Conservation (phyloP, 2,329 filamentous ascomycete genomes). For the Zymoseptoria brevis region DNA sequence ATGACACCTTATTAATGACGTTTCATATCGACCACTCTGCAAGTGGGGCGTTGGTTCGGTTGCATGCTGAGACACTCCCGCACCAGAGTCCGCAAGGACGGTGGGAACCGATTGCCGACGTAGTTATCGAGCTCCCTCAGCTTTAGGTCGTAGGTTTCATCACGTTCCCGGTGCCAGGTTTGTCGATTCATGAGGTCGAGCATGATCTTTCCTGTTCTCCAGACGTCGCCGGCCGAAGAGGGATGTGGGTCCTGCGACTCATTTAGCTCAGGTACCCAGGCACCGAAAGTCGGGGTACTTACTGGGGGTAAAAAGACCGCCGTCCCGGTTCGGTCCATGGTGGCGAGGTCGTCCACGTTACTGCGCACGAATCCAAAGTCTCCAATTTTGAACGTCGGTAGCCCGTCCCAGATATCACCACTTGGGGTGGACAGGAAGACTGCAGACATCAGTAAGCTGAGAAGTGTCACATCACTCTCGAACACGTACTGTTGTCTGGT, state of each 20-base stretch:
- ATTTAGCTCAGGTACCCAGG: not conserved
- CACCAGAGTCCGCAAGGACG: not conserved
- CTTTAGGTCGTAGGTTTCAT: not conserved
- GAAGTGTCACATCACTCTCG: not conserved
- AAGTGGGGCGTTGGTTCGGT: no score
- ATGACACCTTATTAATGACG: no score
- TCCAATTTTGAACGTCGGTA: slow-evolving; percentile 2
- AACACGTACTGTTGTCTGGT: not conserved
- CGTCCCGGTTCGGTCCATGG: not conserved
- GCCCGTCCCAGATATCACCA: not conserved
- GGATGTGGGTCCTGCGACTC: no score
- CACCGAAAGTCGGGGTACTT: not conserved
- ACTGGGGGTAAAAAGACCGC: not conserved
- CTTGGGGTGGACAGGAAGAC: slow-evolving; percentile 1
- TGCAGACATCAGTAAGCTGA: not conserved
- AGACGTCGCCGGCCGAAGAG: slow-evolving; percentile 6
- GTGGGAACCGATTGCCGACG: not conserved
- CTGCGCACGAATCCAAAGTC: slow-evolving; percentile 4
- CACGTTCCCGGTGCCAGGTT: not conserved
- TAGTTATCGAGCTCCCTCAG: not conserved
- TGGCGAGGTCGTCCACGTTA: not conserved
- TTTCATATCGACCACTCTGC: no score
- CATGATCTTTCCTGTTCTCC: slow-evolving; percentile 1
- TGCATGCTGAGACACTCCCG: not conserved
- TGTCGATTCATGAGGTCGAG: slow-evolving; percentile 3